Conservation (phyloP, 805 yeast species). For the Lipomyces yamanashiensis region DNA sequence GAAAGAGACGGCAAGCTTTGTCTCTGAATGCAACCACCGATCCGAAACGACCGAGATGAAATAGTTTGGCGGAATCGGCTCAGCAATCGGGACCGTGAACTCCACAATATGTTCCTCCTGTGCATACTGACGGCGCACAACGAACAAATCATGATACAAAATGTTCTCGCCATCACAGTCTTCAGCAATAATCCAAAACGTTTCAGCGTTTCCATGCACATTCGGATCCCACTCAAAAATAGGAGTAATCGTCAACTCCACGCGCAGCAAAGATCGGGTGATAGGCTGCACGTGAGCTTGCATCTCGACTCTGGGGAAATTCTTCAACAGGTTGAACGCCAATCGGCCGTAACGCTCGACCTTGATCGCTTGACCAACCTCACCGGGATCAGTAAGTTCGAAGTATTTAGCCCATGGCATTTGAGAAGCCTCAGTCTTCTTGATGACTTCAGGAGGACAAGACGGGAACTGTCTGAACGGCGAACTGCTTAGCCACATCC, state of each 20-base stretch:
- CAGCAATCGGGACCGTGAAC: constrained; percentile 63
- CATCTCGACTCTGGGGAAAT: constrained; percentile 72
- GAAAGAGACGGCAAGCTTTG: constrained; percentile 63
- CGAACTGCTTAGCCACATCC: constrained; percentile 84
- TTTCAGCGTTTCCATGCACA: constrained; percentile 67
- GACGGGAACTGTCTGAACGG: constrained; percentile 82
- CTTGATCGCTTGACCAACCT: constrained; percentile 79
- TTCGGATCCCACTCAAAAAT: constrained; percentile 76
- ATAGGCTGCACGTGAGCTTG: constrained; percentile 74
- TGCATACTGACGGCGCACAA: constrained; percentile 57
- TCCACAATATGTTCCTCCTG: constrained; percentile 62
- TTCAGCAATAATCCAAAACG: constrained; percentile 73
- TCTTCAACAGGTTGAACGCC: constrained; percentile 59
- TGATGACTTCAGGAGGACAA: constrained; percentile 73
- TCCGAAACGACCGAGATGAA: constrained; percentile 77
- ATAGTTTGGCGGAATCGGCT: constrained; percentile 69
- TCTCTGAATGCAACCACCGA: constrained; percentile 80
- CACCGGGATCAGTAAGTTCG: constrained; percentile 65
- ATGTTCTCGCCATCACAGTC: constrained; percentile 82
- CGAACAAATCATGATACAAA: constrained; percentile 60
- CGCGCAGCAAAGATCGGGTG: constrained; percentile 65
- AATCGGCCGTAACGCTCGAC: constrained; percentile 65
- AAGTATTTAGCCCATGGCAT: constrained; percentile 84
- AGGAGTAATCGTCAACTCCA: constrained; percentile 71
- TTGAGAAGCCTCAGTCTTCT: constrained; percentile 76